phyloP scores from a whole-genome alignment of 176 grass and related monocot species.

The Tillandsia leiboldiana region DNA sequence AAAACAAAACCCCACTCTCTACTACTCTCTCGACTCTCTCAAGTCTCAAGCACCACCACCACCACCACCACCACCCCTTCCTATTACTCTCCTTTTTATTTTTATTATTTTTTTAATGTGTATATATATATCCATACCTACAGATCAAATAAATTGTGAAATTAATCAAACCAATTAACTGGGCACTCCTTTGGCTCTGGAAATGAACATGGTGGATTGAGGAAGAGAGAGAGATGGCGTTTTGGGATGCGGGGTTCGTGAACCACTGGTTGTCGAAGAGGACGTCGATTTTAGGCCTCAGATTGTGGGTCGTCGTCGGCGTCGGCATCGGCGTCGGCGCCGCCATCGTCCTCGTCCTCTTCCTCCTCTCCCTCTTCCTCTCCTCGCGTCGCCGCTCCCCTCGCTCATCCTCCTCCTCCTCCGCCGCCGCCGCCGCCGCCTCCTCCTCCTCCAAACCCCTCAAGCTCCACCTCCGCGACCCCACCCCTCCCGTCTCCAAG shows the following conservation, averaged over 20 bases:
- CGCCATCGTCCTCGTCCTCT: conserved; percentile 25
- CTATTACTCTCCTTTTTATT: too few relatives aligned
- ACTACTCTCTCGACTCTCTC: too few relatives aligned
- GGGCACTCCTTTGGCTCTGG: background rate
- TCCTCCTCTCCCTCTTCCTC: conserved; percentile 43
- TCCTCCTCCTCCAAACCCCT: conserved; percentile 28
- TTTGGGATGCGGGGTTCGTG: conserved; percentile 35
- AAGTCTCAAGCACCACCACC: too few relatives aligned
- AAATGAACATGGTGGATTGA: background rate
- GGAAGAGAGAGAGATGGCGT: conserved; percentile 10
- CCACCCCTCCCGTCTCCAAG: conserved; percentile 33
- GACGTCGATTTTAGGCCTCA: conserved; percentile 73
- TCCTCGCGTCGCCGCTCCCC: conserved; percentile 33
- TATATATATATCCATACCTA: too few relatives aligned
- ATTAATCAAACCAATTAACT: background rate
- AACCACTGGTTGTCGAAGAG: conserved; percentile 48
- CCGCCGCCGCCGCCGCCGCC: background rate
- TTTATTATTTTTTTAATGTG: too few relatives aligned
- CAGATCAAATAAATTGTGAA: too few relatives aligned
- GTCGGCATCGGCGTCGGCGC: conserved; percentile 29
- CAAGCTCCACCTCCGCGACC: conserved; percentile 37
- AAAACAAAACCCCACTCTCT: too few relatives aligned
- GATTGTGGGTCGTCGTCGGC: conserved; percentile 51
- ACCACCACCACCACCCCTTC: too few relatives aligned
- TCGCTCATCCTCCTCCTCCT: conserved; percentile 15